Conservation (phyloP, 306 rosid genomes). For the Rosa persica region DNA sequence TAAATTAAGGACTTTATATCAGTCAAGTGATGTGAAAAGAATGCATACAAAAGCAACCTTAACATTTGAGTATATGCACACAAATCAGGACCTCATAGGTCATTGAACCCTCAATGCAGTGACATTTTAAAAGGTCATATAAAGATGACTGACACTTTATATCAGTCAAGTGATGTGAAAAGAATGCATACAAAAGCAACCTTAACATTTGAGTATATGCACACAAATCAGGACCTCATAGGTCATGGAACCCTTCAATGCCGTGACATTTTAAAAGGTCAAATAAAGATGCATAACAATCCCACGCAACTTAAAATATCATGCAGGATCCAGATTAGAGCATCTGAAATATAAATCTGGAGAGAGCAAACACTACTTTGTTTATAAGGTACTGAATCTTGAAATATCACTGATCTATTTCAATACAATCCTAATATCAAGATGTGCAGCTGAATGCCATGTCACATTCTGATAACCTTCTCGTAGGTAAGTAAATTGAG, state of each 20-base stretch:
- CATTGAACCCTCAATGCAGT: slow-evolving; percentile 2
- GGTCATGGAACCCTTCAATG: slow-evolving; percentile 5
- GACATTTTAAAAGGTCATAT: neutral
- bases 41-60: neutral
- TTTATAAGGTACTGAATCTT: neutral
- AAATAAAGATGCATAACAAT: slow-evolving; percentile 12
- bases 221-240: neutral
- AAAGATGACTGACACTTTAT: too few relatives aligned
- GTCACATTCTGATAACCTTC: slow-evolving; percentile 6
- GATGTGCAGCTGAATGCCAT: neutral
- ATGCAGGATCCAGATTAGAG: neutral
- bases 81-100: neutral
- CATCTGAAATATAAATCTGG: neutral
- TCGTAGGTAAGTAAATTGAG: neutral
- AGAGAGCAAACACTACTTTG: neutral
- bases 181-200: neutral
- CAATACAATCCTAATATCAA: neutral
- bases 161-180: neutral
- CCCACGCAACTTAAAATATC: neutral
- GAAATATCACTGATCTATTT: neutral
- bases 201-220: neutral
- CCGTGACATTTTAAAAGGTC: neutral
- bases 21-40: neutral
- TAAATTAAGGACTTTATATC: neutral
- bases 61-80: neutral